phyloP scores from a whole-genome alignment of 495 filamentous ascomycete genomes.

The Penicillium turbatum region DNA sequence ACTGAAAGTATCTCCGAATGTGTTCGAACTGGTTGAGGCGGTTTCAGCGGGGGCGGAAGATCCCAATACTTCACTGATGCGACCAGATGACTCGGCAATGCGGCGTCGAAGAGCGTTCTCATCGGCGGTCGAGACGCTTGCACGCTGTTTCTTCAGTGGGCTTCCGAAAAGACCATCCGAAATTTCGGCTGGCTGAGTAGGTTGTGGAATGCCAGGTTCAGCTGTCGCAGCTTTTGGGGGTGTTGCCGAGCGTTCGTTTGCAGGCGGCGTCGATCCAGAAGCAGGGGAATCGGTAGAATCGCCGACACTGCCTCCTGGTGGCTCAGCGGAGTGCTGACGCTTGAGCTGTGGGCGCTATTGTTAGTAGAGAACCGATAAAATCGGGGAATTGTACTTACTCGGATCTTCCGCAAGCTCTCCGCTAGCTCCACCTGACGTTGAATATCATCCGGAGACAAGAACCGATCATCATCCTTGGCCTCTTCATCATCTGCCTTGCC shows the following conservation, averaged over 20 bases:
- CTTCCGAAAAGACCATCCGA: slow-evolving; percentile 60
- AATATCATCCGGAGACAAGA: slow-evolving; percentile 74
- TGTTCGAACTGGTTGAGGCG: neutral
- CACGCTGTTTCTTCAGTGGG: slow-evolving; percentile 78
- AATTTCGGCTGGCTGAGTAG: slow-evolving; percentile 29
- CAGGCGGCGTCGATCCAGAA: slow-evolving; percentile 35
- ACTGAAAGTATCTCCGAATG: slow-evolving; percentile 16
- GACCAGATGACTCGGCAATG: slow-evolving; percentile 41
- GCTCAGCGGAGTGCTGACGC: slow-evolving; percentile 86
- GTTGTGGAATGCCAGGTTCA: slow-evolving; percentile 22
- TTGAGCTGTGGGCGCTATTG: slow-evolving; percentile 63
- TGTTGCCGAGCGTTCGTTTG: slow-evolving; percentile 39
- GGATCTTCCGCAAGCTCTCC: slow-evolving; percentile 87
- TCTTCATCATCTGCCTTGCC: slow-evolving; percentile 70
- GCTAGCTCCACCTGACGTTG: slow-evolving; percentile 78
- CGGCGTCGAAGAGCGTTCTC: slow-evolving; percentile 49
- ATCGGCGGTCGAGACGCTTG: slow-evolving; percentile 61
- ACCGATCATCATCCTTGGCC: slow-evolving; percentile 58
- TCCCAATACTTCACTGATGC: slow-evolving; percentile 35
- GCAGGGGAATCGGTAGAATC: slow-evolving; percentile 43
- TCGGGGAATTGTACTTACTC: slow-evolving; percentile 52
- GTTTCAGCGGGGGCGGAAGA: slow-evolving; percentile 6
- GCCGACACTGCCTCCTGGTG: slow-evolving; percentile 48
- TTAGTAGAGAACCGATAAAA: slow-evolving; percentile 10
- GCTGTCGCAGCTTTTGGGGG: slow-evolving; percentile 29